phyloP scores from a whole-genome alignment of 1,284 basidiomycete genomes.

The Melampsora larici-populina region DNA sequence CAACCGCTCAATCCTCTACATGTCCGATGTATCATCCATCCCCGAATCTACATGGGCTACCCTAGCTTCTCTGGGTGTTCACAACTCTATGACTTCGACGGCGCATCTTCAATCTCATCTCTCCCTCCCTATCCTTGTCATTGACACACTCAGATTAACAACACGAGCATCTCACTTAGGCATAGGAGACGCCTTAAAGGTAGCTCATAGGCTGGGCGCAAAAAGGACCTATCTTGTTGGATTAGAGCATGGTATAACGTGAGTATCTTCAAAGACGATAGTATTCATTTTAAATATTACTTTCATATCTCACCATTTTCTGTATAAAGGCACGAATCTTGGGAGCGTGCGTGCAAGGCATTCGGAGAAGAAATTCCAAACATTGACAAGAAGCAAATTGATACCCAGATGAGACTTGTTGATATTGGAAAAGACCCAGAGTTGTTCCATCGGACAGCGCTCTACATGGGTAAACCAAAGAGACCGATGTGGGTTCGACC shows the following conservation, averaged over 20 bases:
- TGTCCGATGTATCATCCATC: slow-evolving; percentile 71
- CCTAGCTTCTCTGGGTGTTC: slow-evolving; percentile 53
- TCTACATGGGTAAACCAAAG: background rate
- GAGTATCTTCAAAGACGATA: slow-evolving; percentile 53
- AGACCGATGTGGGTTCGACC: slow-evolving; percentile 22
- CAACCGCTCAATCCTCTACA: slow-evolving; percentile 63
- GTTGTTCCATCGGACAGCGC: slow-evolving; percentile 15
- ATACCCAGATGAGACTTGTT: background rate
- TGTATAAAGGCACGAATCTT: slow-evolving; percentile 17
- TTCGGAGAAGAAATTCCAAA: slow-evolving; percentile 1
- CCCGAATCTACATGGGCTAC: slow-evolving; percentile 64
- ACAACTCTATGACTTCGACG: slow-evolving; percentile 17
- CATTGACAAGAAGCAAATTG: background rate
- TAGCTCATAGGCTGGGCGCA: slow-evolving; percentile 62
- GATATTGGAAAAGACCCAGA: slow-evolving; percentile 19
- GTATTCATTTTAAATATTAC: too few species aligned
- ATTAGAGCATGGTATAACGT: slow-evolving; percentile 66
- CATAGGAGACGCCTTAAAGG: slow-evolving; percentile 61
- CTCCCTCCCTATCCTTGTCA: slow-evolving; percentile 61
- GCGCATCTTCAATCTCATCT: background rate
- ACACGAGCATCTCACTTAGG: slow-evolving; percentile 71
- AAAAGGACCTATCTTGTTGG: slow-evolving; percentile 66
- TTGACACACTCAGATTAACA: slow-evolving; percentile 67
- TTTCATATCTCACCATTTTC: too few species aligned
- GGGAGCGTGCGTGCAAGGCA: slow-evolving; percentile 19